A percentile compares a stretch with the other conserved stretches of the same genome.
Evolutionary conservation across 495 filamentous ascomycete species (phyloP).

Genomic region (Viridothelium virens): DNA sequence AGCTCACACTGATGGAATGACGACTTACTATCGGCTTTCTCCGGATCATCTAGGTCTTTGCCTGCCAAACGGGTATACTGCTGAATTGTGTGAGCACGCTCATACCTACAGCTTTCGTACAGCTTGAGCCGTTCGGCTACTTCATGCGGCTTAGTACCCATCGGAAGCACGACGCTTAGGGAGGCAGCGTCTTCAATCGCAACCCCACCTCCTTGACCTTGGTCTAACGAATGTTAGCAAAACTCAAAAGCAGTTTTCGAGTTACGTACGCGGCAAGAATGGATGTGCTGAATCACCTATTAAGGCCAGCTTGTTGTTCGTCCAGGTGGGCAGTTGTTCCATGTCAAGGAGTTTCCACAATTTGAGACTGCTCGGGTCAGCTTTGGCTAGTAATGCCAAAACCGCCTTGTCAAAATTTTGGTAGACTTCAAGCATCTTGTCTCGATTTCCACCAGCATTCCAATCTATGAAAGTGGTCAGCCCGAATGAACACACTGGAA

Average conservation of each 20-base stretch:
- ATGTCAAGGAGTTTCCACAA: conserved; percentile 56
- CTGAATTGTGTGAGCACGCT: conserved; percentile 49
- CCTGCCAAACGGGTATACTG: conserved; percentile 44
- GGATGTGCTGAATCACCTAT: conserved; percentile 60
- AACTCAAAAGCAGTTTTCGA: background rate
- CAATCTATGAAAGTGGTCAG: conserved; percentile 32
- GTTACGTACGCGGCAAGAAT: conserved; percentile 42
- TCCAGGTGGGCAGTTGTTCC: conserved; percentile 47
- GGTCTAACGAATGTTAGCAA: conserved; percentile 19
- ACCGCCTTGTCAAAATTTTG: conserved; percentile 44
- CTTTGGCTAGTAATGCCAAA: conserved; percentile 41
- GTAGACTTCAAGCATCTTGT: conserved; percentile 44
- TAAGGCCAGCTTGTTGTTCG: conserved; percentile 42
- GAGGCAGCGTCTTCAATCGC: conserved; percentile 51
- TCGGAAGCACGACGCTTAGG: conserved; percentile 45
- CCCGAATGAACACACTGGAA: background rate
- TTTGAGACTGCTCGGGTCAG: conserved; percentile 43
- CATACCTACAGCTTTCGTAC: conserved; percentile 48
- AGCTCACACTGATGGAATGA: background rate
- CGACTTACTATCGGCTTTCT: conserved; percentile 28
- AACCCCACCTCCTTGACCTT: conserved; percentile 34
- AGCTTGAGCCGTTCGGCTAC: conserved; percentile 44
- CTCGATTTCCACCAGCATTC: conserved; percentile 42
- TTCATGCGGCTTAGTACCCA: conserved; percentile 35
- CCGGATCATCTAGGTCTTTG: conserved; percentile 34